Evolutionary conservation across 2,329 filamentous ascomycete species (phyloP).

Genomic region (Alternaria infectoria): DNA sequence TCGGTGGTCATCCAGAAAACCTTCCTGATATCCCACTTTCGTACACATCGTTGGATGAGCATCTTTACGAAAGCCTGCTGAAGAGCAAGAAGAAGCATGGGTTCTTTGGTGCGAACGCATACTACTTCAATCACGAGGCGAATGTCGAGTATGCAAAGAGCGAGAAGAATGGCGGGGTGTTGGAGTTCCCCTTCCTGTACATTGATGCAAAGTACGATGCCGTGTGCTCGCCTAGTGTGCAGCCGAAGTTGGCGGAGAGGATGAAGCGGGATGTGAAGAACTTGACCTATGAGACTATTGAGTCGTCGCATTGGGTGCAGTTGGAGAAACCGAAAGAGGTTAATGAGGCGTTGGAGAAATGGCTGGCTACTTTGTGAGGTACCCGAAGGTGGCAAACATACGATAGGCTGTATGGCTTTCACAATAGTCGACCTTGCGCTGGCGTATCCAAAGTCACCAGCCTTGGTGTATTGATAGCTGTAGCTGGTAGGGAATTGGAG

Average conservation of each 20-base stretch:
- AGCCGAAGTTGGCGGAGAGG: slow-evolving; percentile 42
- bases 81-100: slow-evolving; percentile 51
- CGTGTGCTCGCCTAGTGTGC: slow-evolving; percentile 39
- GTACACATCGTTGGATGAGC: slow-evolving; percentile 35
- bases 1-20: slow-evolving; percentile 32
- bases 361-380: slow-evolving; percentile 16
- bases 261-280: slow-evolving; percentile 47
- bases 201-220: slow-evolving; percentile 50
- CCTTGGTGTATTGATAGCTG: not conserved
- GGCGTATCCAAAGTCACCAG: too few species aligned
- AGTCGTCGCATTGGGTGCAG: slow-evolving; percentile 42
- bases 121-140: slow-evolving; percentile 53
- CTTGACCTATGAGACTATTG: slow-evolving; percentile 54
- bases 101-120: slow-evolving; percentile 48
- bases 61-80: slow-evolving; percentile 34
- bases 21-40: slow-evolving; percentile 42
- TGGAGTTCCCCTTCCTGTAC: slow-evolving; percentile 48
- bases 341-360: slow-evolving; percentile 32
- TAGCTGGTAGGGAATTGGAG: not conserved
- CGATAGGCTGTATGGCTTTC: too few species aligned
- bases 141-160: slow-evolving; percentile 53
- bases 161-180: slow-evolving; percentile 42
- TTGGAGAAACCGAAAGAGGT: slow-evolving; percentile 35
- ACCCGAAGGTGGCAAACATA: not conserved
- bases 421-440: too few species aligned